A percentile compares a stretch with the other conserved stretches of the same genome.
Conservation (phyloP, 306 rosid genomes). For the Pterocarpus macrocarpus region DNA sequence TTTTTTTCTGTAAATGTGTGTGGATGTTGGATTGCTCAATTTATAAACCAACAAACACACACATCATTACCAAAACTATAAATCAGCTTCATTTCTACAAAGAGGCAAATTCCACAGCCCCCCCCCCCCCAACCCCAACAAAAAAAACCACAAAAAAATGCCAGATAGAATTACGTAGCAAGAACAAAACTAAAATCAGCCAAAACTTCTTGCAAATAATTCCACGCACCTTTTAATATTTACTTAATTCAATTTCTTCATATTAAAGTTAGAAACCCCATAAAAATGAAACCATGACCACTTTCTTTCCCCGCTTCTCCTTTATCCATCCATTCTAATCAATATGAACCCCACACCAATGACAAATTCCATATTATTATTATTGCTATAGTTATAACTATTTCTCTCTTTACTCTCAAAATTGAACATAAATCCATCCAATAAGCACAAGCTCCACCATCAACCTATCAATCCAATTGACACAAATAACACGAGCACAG, state of each 20-base stretch:
- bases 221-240: slow-evolving; percentile 1
- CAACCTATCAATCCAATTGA: slow-evolving; percentile 32
- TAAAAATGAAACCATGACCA: slow-evolving; percentile 16
- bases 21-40: slow-evolving; percentile 2
- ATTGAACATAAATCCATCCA: slow-evolving; percentile 12
- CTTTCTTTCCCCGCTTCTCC: neutral
- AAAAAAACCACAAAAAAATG: neutral
- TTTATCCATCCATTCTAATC: neutral
- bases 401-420: neutral
- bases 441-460: neutral
- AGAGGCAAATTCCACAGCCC: neutral
- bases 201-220: slow-evolving; percentile 13
- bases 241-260: neutral
- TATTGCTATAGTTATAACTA: neutral
- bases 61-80: neutral
- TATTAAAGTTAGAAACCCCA: neutral
- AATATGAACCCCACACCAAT: neutral
- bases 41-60: neutral
- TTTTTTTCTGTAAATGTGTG: neutral
- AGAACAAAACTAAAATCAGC: neutral
- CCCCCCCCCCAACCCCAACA: too few relatives aligned
- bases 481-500: slow-evolving; percentile 20
- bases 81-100: neutral
- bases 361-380: slow-evolving; percentile 6
- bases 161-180: neutral